Evolutionary conservation across 352 stramenopile genomes (phyloP).

Genomic region (Phytophthora lateralis): DNA sequence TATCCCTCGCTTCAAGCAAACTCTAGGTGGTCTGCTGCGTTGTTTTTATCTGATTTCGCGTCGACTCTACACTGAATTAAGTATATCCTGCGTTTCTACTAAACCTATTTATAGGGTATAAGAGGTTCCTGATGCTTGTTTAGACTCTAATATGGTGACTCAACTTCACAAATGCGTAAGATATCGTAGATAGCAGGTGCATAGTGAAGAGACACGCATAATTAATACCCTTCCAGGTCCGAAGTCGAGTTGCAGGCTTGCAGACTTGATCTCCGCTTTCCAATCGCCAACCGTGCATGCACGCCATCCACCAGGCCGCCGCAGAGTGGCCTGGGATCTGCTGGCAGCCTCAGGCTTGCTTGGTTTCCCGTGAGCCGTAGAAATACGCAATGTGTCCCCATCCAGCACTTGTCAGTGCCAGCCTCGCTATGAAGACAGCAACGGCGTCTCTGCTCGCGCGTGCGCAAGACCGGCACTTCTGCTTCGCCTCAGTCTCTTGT

Average conservation of each 20-base stretch:
- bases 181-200: constrained; percentile 4
- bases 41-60: not conserved
- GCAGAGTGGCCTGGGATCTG: constrained; percentile 10
- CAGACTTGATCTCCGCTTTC: constrained; percentile 1
- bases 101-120: constrained; percentile 2
- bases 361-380: constrained; percentile 19
- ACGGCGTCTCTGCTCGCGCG: constrained; percentile 24
- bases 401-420: constrained; percentile 9
- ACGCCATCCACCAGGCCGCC: constrained; percentile 5
- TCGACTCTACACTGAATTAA: constrained; percentile 18
- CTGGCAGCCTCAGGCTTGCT: constrained; percentile 9
- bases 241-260: not conserved
- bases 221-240: not conserved
- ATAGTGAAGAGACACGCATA: not conserved
- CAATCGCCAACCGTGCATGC: not conserved
- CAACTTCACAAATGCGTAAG: constrained; percentile 4
- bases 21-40: constrained; percentile 7
- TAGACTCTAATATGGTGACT: constrained; percentile 1
- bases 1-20: constrained; percentile 25
- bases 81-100: constrained; percentile 14
- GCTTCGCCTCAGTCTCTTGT: constrained; percentile 22
- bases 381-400: constrained; percentile 9
- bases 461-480: constrained; percentile 23
- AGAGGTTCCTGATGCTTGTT: not conserved
- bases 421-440: constrained; percentile 16